Evolutionary conservation across 305 asterid species (phyloP).

Genomic region (Fraxinus baroniana): DNA sequence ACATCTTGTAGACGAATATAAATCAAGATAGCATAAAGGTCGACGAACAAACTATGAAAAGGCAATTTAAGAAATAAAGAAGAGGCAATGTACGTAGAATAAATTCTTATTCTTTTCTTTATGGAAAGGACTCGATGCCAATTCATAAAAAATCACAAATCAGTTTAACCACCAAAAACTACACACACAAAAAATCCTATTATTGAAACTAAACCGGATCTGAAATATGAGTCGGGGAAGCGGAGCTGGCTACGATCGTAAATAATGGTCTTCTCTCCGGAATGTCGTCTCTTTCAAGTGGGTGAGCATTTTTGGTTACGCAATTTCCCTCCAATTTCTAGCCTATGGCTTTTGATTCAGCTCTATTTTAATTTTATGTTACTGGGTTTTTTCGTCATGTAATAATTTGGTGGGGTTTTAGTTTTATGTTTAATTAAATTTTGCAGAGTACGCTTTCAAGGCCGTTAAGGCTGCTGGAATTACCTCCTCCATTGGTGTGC

Average conservation of each 20-base stretch:
- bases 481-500: slow-evolving; percentile 94
- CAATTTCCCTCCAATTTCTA: neutral
- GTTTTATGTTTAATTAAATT: slow-evolving; percentile 5
- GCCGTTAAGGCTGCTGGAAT: slow-evolving; percentile 96
- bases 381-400: slow-evolving; percentile 4
- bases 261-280: slow-evolving; percentile 98
- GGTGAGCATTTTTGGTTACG: slow-evolving; percentile 47
- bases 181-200: neutral
- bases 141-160: neutral
- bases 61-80: neutral
- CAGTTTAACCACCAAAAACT: no score
- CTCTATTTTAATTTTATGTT: neutral
- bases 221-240: slow-evolving; percentile 90
- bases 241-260: slow-evolving; percentile 99
- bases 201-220: neutral
- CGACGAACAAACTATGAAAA: neutral
- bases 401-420: slow-evolving; percentile 32
- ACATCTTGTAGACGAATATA: neutral
- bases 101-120: neutral
- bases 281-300: slow-evolving; percentile 98
- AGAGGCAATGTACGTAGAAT: neutral
- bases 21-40: neutral
- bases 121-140: neutral
- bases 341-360: neutral
- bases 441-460: slow-evolving; percentile 91